Evolutionary conservation across 2,329 filamentous ascomycete species (phyloP).

Genomic region (Ceratocystiopsis minuta): DNA sequence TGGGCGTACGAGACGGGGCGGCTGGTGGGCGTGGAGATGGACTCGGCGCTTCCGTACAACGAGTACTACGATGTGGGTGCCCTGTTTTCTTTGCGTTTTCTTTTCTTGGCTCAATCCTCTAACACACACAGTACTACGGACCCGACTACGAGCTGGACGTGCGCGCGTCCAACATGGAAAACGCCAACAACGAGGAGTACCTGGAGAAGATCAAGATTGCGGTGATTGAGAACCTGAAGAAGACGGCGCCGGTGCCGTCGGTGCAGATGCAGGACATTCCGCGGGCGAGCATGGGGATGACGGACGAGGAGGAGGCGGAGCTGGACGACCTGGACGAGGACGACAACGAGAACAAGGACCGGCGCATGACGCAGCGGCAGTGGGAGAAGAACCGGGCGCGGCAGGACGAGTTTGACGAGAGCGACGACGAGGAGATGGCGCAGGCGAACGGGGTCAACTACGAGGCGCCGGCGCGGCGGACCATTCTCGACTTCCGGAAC

Average conservation of each 20-base stretch:
- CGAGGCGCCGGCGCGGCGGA: constrained; percentile 25
- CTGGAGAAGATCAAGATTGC: constrained; percentile 66
- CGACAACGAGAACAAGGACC: constrained; percentile 69
- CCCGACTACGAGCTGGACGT: constrained; percentile 85
- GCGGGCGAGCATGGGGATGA: constrained; percentile 42
- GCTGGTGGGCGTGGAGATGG: constrained; percentile 68
- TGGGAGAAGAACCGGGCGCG: constrained; percentile 65
- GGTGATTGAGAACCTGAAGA: constrained; percentile 71
- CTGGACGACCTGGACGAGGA: constrained; percentile 63
- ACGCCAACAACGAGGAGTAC: constrained; percentile 70
- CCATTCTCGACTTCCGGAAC: constrained; percentile 34
- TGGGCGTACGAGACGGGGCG: constrained; percentile 95
- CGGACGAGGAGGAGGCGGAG: constrained; percentile 48
- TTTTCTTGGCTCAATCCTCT: constrained; percentile 11
- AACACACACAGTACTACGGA: constrained; percentile 55
- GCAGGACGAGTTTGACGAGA: constrained; percentile 70
- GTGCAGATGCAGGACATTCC: constrained; percentile 75
- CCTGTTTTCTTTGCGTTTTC: constrained; percentile 19
- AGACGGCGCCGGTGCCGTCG: constrained; percentile 71
- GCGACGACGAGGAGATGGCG: constrained; percentile 73
- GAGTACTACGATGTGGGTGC: constrained; percentile 58
- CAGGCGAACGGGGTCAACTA: constrained; percentile 47
- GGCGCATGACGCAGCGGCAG: constrained; percentile 60
- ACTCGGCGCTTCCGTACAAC: constrained; percentile 74
- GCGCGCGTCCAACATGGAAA: constrained; percentile 73